These are phyloP conservation scores for Trichoderma reesei DNA, from an alignment of 495 filamentous ascomycete genomes.

Conservation along the genomic window DNA sequence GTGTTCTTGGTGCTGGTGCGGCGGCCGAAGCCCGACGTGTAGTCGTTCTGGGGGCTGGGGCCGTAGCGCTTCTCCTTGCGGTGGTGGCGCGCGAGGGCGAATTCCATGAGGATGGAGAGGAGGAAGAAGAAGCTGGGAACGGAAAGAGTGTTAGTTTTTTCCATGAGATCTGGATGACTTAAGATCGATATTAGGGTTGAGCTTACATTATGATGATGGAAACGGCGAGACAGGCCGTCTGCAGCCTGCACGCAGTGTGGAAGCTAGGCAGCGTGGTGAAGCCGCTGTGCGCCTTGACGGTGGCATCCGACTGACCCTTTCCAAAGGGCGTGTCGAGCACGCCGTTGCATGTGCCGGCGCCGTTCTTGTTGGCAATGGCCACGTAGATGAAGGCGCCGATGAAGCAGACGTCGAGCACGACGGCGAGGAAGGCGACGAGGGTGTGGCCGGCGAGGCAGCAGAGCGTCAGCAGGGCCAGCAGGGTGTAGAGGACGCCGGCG, in stretches of 20 bases:
- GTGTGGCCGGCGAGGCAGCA: slow-evolving; percentile 67
- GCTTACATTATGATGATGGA: slow-evolving; percentile 70
- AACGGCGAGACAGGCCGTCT: slow-evolving; percentile 68
- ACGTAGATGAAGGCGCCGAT: slow-evolving; percentile 51
- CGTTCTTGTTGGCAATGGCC: slow-evolving; percentile 50
- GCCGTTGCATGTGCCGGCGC: slow-evolving; percentile 51
- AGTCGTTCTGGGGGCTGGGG: slow-evolving; percentile 65
- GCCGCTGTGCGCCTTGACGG: slow-evolving; percentile 31
- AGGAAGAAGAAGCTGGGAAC: slow-evolving; percentile 54
- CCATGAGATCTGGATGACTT: neutral
- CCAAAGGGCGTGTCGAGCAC: slow-evolving; percentile 47
- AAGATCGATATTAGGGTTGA: neutral
- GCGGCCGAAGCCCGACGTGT: slow-evolving; percentile 39
- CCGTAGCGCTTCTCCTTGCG: slow-evolving; percentile 72
- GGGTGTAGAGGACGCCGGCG: slow-evolving; percentile 58
- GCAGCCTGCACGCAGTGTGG: slow-evolving; percentile 53
- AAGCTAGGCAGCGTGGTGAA: slow-evolving; percentile 36
- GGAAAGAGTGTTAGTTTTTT: slow-evolving; percentile 12
- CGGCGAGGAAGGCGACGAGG: slow-evolving; percentile 55
- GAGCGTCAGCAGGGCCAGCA: slow-evolving; percentile 59
- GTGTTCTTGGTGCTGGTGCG: too few relatives aligned
- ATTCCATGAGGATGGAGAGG: slow-evolving; percentile 52
- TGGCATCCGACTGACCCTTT: slow-evolving; percentile 48
- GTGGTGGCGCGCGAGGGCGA: slow-evolving; percentile 57
- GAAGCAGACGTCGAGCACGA: slow-evolving; percentile 55